Evolutionary conservation across 2,329 filamentous ascomycete genomes (phyloP).

Genomic region (Exophiala sp.): DNA sequence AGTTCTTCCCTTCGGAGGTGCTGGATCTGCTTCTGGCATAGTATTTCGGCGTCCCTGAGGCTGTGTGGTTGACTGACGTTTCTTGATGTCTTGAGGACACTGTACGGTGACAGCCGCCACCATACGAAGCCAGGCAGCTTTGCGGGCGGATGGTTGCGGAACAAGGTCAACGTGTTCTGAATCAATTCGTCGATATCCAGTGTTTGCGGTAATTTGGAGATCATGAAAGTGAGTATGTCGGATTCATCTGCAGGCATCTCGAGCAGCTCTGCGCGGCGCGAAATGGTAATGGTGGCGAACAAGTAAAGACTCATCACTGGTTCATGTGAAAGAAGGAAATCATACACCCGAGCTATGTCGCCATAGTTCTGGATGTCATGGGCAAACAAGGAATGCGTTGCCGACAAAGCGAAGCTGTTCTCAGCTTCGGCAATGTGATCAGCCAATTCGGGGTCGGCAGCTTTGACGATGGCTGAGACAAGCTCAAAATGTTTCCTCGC

Average conservation of each 20-base stretch:
- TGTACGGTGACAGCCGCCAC: slow-evolving; percentile 67
- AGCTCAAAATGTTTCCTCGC: slow-evolving; percentile 82
- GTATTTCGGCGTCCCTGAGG: slow-evolving; percentile 61
- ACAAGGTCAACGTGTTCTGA: slow-evolving; percentile 60
- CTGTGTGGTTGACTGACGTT: slow-evolving; percentile 54
- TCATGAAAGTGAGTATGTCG: slow-evolving; percentile 84
- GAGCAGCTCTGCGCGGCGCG: slow-evolving; percentile 78
- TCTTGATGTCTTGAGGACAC: slow-evolving; percentile 80
- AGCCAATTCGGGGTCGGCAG: slow-evolving; percentile 68
- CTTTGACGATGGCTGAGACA: slow-evolving; percentile 74
- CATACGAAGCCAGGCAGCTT: slow-evolving; percentile 62
- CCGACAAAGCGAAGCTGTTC: slow-evolving; percentile 90
- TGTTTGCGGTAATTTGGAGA: slow-evolving; percentile 79
- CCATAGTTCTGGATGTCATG: slow-evolving; percentile 90
- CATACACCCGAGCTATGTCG: slow-evolving; percentile 86
- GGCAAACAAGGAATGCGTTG: slow-evolving; percentile 91
- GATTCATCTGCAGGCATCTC: slow-evolving; percentile 77
- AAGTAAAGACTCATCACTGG: slow-evolving; percentile 89
- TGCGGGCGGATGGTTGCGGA: slow-evolving; percentile 66
- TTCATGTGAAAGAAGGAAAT: slow-evolving; percentile 81
- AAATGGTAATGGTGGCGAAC: slow-evolving; percentile 82
- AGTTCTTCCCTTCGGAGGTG: slow-evolving; percentile 68
- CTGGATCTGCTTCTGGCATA: slow-evolving; percentile 67
- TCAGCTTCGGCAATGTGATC: slow-evolving; percentile 72
- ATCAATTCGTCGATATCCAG: slow-evolving; percentile 80